Percentiles rank a stretch among this genome's conserved stretches.
These are phyloP conservation scores for Arachnomyces sp. DNA, from an alignment of 2,329 filamentous ascomycete genomes.

Conservation along the genomic window DNA sequence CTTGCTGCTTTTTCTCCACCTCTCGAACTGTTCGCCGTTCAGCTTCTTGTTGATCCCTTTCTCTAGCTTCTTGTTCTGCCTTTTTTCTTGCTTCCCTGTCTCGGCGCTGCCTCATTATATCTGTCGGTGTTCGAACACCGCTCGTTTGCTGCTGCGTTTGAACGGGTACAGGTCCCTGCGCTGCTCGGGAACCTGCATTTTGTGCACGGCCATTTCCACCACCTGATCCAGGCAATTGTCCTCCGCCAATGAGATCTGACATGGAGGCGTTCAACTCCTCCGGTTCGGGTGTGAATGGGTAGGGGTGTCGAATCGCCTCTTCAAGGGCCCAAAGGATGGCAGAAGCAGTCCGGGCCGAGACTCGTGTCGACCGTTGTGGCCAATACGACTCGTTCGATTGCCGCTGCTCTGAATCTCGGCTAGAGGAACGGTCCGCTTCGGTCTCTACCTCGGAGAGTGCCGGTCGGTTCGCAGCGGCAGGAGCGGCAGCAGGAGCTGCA, in stretches of 20 bases:
- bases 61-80: conserved; percentile 58
- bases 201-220: conserved; percentile 48
- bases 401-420: conserved; percentile 22
- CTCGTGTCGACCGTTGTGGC: conserved; percentile 47
- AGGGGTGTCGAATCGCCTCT: conserved; percentile 75
- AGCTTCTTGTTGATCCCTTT: conserved; percentile 46
- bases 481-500: conserved; percentile 13
- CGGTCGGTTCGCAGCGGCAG: conserved; percentile 17
- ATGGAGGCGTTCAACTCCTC: conserved; percentile 87
- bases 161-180: conserved; percentile 47
- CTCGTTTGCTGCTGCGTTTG: conserved; percentile 37
- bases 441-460: conserved; percentile 28
- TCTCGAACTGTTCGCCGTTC: conserved; percentile 39
- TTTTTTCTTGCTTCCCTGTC: conserved; percentile 66
- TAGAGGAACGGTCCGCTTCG: conserved; percentile 25
- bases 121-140: conserved; percentile 73
- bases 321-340: conserved; percentile 90
- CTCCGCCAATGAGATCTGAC: conserved; percentile 68
- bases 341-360: conserved; percentile 77
- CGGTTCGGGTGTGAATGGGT: conserved; percentile 73
- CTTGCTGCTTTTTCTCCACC: conserved; percentile 51
- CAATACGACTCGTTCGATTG: conserved; percentile 41
- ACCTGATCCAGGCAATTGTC: conserved; percentile 34
- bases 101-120: conserved; percentile 82
- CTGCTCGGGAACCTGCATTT: conserved; percentile 50